Percentiles rank a stretch among this genome's conserved stretches.
These are phyloP conservation scores for Clitoria ternatea DNA, from an alignment of 306 rosid genomes.

Conservation along the genomic window DNA sequence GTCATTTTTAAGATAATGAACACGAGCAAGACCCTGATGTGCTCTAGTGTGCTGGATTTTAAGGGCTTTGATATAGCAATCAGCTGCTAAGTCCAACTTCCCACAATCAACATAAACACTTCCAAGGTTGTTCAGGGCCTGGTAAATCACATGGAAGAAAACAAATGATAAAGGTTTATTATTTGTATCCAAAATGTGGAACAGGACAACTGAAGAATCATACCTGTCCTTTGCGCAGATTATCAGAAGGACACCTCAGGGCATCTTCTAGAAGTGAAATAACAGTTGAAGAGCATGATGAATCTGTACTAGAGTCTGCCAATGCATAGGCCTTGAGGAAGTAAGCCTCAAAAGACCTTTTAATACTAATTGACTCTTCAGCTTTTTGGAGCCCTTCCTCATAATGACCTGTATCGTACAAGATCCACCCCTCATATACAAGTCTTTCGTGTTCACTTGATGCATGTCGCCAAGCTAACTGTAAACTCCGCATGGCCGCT, in stretches of 20 bases:
- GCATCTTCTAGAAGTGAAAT: constrained; percentile 87
- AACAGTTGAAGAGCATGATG: constrained; percentile 71
- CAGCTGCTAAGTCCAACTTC: constrained; percentile 73
- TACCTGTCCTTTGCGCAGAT: constrained; percentile 98
- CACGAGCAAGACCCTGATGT: constrained; percentile 96
- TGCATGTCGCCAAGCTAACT: constrained; percentile 86
- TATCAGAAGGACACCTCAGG: constrained; percentile 85
- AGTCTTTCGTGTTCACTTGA: constrained; percentile 75
- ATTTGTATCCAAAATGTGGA: background rate
- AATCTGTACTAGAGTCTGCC: constrained; percentile 79
- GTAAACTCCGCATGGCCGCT: constrained; percentile 90
- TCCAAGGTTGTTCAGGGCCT: constrained; percentile 95
- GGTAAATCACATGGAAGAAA: constrained; percentile 23
- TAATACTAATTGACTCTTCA: constrained; percentile 77
- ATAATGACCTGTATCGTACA: constrained; percentile 88
- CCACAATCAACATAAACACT: constrained; percentile 83
- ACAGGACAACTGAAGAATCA: constrained; percentile 25
- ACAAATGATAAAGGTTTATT: too few species aligned
- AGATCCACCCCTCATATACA: constrained; percentile 92
- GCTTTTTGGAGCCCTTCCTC: constrained; percentile 89
- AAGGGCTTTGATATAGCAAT: constrained; percentile 86
- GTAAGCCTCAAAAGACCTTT: constrained; percentile 90
- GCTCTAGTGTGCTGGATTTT: constrained; percentile 88
- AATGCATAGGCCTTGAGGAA: constrained; percentile 90
- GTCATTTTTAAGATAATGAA: constrained; percentile 60